Evolutionary conservation across 495 filamentous ascomycete genomes (phyloP).

Genomic region (Aspergillus olivimuriae): DNA sequence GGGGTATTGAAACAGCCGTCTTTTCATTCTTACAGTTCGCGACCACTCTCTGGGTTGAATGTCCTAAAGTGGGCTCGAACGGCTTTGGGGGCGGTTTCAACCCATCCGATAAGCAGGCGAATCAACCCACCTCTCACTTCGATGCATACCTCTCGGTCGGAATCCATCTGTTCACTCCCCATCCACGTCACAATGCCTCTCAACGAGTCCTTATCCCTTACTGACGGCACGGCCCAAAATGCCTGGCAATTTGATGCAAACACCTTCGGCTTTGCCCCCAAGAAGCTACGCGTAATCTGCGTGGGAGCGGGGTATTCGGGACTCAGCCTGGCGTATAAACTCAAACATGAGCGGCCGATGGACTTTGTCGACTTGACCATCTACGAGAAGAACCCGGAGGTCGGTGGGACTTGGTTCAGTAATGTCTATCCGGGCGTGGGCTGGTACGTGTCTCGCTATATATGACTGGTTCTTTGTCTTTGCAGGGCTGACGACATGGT

Average conservation of each 20-base stretch:
- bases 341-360: constrained; percentile 20
- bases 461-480: background rate
- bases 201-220: no score
- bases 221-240: no score
- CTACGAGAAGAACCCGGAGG: constrained; percentile 8
- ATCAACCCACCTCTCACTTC: no score
- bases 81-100: no score
- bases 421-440: constrained; percentile 13
- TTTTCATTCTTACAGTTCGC: no score
- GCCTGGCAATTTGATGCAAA: background rate
- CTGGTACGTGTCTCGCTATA: constrained; percentile 1
- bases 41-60: no score
- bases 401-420: constrained; percentile 34
- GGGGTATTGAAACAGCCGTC: no score
- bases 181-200: no score
- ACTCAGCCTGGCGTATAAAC: constrained; percentile 25
- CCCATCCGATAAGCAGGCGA: no score
- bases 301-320: constrained; percentile 37
- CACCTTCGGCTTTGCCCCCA: constrained; percentile 10
- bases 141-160: no score
- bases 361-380: constrained; percentile 16
- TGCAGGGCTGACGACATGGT: background rate
- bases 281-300: constrained; percentile 30
- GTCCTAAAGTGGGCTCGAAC: no score
- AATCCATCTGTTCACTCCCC: no score